phyloP scores from a whole-genome alignment of 805 yeast genomes.

The Nakazawaea siamensis region DNA sequence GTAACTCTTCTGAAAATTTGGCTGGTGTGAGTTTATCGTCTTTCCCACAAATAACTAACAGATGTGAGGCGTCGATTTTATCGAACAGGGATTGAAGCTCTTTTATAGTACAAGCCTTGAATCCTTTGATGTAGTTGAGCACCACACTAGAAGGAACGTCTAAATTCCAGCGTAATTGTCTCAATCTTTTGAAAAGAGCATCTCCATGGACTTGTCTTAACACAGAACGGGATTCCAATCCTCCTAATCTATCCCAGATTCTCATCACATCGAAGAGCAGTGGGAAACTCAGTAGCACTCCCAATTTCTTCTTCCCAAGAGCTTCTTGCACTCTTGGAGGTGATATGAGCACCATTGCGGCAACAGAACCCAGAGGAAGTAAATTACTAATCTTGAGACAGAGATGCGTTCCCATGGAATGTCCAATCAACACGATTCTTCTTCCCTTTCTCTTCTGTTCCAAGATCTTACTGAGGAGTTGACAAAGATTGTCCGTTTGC shows the following conservation, averaged over 20 bases:
- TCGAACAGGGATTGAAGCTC: conserved; percentile 36
- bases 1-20: conserved; percentile 23
- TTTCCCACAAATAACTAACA: conserved; percentile 51
- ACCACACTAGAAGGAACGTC: conserved; percentile 50
- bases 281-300: conserved; percentile 30
- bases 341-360: conserved; percentile 37
- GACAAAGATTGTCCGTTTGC: conserved; percentile 31
- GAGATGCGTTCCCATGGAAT: conserved; percentile 52
- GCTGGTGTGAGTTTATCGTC: conserved; percentile 51
- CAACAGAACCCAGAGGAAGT: conserved; percentile 31
- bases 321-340: conserved; percentile 28
- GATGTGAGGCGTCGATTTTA: conserved; percentile 31
- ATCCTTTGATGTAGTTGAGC: conserved; percentile 44
- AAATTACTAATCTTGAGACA: conserved; percentile 30
- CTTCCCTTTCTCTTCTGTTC: conserved; percentile 32
- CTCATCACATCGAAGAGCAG: conserved; percentile 47
- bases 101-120: conserved; percentile 29
- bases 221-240: conserved; percentile 55
- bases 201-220: conserved; percentile 36
- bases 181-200: conserved; percentile 30
- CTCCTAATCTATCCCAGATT: conserved; percentile 52
- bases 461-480: conserved; percentile 29
- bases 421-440: conserved; percentile 37
- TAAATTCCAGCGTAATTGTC: conserved; percentile 66
- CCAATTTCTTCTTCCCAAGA: conserved; percentile 17